These are phyloP conservation scores for Lanmaoa pseudosensibilis DNA, from an alignment of 768 basidiomycete species.

Conservation along the genomic window DNA sequence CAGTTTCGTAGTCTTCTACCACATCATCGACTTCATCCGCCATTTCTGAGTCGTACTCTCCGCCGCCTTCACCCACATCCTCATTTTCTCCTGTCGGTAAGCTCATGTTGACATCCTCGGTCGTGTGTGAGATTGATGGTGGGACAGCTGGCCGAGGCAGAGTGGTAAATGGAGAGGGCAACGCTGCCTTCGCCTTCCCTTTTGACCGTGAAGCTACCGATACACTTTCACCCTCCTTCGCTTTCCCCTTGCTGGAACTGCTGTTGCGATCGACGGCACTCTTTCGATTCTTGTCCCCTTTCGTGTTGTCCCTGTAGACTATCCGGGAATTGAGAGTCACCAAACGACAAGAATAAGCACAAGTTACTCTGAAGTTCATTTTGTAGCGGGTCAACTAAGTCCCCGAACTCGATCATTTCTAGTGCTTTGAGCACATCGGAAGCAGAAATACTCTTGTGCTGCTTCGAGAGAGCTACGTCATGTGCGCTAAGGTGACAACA, in stretches of 20 bases:
- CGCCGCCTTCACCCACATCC: constrained; percentile 35
- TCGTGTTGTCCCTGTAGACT: constrained; percentile 68
- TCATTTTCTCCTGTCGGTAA: constrained; percentile 28
- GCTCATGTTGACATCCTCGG: constrained; percentile 25
- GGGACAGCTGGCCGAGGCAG: constrained; percentile 30
- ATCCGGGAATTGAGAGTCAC: not conserved
- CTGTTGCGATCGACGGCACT: constrained; percentile 26
- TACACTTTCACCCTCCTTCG: constrained; percentile 33
- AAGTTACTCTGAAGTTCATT: constrained; percentile 60
- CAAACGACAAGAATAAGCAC: not conserved
- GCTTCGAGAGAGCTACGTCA: constrained; percentile 79
- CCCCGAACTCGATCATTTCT: constrained; percentile 74
- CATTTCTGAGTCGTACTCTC: constrained; percentile 26
- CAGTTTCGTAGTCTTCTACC: constrained; percentile 35
- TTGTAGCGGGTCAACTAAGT: constrained; percentile 63
- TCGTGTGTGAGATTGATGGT: constrained; percentile 28
- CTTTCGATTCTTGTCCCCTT: constrained; percentile 55
- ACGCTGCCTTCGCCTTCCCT: constrained; percentile 33
- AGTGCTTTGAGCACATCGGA: constrained; percentile 88
- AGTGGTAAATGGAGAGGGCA: constrained; percentile 31
- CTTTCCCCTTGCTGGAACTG: constrained; percentile 30
- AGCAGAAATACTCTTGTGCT: constrained; percentile 86
- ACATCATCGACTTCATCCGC: constrained; percentile 27
- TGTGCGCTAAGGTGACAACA: constrained; percentile 59
- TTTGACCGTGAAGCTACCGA: constrained; percentile 29